Evolutionary conservation across 164 flowering plant species (phyloP), one percentile per base, ranked within the genome.

Genomic region (Umbilicus rupestris): DNA sequence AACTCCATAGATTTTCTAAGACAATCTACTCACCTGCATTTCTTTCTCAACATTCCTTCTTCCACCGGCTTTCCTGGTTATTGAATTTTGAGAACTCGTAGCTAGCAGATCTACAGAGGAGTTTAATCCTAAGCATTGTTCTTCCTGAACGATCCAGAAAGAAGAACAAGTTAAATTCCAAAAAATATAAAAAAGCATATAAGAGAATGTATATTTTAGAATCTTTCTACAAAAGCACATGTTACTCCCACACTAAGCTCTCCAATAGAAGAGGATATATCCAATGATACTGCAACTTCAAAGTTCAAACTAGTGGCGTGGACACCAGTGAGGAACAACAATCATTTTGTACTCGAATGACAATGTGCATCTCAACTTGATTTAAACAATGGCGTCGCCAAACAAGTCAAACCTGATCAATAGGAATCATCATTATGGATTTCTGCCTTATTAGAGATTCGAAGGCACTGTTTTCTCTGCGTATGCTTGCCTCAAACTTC

Each of bases 61-160:
- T 66, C 99, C 99, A 66, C 99, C 99, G 46, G 97, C 99, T 79
- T 86, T 95, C 76, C 97, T 82, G 50, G 99, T 95, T 55, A 85
- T 9, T 59, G 86, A 76, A 69, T 95, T 95, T 72, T 84, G 94
- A 19, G 81, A 71, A 29, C 72, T 65, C 50, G 71, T 59, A 47
- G 76, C 74, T 47, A 84, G 82, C 28, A 80, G 73, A 64, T 87
- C 94, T 29, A 37, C 24, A 42, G 84, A 72, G 69, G 82, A 55
- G 76, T 73, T 76, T 58, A 73, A 37, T 68, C 87, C 87, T 62
- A 80, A 68, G 71, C 81, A 75, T 55, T 73, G 81, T n/a, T 78
- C 92, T 78, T 88, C 89, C 97, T 92, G 83, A 71, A 42, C 9
- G 28, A 63, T 11, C 29, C 65, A 33, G 29, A 41, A 33, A 3